Evolutionary conservation across 805 yeast genomes (phyloP).

Genomic region (Pichia cabralensis): DNA sequence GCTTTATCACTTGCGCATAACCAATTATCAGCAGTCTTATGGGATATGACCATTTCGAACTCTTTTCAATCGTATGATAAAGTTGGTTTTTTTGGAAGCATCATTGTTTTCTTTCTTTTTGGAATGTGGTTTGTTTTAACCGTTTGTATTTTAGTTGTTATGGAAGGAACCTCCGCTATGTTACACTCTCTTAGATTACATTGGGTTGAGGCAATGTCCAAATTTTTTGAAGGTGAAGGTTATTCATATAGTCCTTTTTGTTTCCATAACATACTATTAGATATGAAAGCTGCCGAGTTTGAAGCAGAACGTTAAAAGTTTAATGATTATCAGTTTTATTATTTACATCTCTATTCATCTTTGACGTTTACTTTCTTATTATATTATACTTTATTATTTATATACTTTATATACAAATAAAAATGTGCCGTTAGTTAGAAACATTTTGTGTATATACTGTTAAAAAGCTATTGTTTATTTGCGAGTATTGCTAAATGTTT

Average conservation of each 20-base stretch:
- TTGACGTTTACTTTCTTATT: neutral
- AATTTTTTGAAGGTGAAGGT: slow-evolving; percentile 73
- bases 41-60: slow-evolving; percentile 65
- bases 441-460: too few relatives aligned
- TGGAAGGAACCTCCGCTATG: slow-evolving; percentile 87
- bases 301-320: slow-evolving; percentile 5
- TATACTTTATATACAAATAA: too few relatives aligned
- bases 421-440: too few relatives aligned
- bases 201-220: slow-evolving; percentile 80
- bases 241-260: slow-evolving; percentile 55
- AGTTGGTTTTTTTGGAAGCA: slow-evolving; percentile 43
- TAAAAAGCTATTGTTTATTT: too few relatives aligned
- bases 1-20: slow-evolving; percentile 73
- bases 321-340: neutral
- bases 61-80: slow-evolving; percentile 39
- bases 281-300: slow-evolving; percentile 6
- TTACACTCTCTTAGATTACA: slow-evolving; percentile 66
- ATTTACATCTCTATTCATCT: neutral
- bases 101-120: slow-evolving; percentile 51
- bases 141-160: slow-evolving; percentile 56
- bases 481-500: too few relatives aligned
- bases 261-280: slow-evolving; percentile 27
- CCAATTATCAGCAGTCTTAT: slow-evolving; percentile 63
- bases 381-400: too few relatives aligned
- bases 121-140: slow-evolving; percentile 71